These are phyloP conservation scores for Claviceps capensis DNA, from an alignment of 2,329 filamentous ascomycete species.

Conservation along the genomic window DNA sequence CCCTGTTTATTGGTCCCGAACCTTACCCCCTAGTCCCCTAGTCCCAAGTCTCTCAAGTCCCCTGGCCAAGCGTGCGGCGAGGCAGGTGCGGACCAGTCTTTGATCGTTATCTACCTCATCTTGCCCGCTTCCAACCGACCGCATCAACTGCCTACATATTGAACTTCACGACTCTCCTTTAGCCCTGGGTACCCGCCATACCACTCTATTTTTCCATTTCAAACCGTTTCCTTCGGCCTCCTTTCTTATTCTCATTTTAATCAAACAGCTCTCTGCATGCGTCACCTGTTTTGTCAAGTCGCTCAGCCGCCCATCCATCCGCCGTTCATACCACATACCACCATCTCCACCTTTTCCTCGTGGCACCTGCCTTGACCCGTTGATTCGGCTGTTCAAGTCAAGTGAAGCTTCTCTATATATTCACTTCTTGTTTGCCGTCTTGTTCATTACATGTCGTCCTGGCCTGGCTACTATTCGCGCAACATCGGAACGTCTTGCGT, in stretches of 20 bases:
- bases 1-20: not conserved
- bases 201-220: not conserved
- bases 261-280: not conserved
- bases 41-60: too few species aligned
- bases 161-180: constrained; percentile 26
- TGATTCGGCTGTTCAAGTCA: constrained; percentile 32
- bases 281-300: too few species aligned
- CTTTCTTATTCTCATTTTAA: not conserved
- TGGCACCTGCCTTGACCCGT: constrained; percentile 28
- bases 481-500: too few species aligned
- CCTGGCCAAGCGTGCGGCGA: not conserved
- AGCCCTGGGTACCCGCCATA: constrained; percentile 5
- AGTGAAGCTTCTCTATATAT: constrained; percentile 9
- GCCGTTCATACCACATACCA: not conserved
- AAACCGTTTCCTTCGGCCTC: not conserved
- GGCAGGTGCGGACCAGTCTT: constrained; percentile 2
- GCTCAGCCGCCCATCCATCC: not conserved
- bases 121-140: constrained; percentile 10
- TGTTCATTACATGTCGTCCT: too few species aligned
- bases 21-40: too few species aligned
- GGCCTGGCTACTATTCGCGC: too few species aligned
- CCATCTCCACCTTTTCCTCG: not conserved
- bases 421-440: not conserved
- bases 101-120: constrained; percentile 14
- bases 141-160: constrained; percentile 9